Evolutionary conservation across 345 rosid species (phyloP).

Genomic region (Heritiera littoralis): DNA sequence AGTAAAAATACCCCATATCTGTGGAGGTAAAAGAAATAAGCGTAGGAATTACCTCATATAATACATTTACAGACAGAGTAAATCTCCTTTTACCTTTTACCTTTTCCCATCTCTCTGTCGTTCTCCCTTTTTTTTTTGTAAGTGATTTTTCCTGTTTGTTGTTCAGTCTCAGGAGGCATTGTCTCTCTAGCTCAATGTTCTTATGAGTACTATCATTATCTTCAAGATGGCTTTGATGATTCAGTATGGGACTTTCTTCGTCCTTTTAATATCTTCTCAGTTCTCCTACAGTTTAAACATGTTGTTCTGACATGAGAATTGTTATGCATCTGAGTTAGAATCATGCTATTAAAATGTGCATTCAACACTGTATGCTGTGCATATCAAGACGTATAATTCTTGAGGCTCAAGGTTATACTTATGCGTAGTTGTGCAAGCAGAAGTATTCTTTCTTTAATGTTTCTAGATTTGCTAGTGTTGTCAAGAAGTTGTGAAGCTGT

Average conservation of each 20-base stretch:
- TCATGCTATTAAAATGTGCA: neutral
- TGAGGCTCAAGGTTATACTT: neutral
- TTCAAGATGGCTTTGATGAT: conserved; percentile 93
- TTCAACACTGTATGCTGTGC: neutral
- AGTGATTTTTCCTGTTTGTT: neutral
- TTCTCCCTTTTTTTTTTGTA: neutral
- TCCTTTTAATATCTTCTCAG: neutral
- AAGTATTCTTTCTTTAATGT: neutral
- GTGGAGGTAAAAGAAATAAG: conserved; percentile 57
- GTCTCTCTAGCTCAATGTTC: conserved; percentile 82
- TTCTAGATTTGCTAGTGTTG: neutral
- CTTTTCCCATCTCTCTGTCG: neutral
- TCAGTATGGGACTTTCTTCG: conserved; percentile 52
- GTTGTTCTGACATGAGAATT: neutral
- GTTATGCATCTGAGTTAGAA: neutral
- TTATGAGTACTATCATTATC: conserved; percentile 90
- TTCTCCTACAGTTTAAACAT: neutral
- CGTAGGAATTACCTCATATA: neutral
- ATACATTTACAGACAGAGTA: too few relatives aligned
- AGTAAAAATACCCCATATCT: conserved; percentile 47
- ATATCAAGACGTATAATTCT: neutral
- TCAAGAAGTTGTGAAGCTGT: neutral
- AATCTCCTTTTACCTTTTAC: neutral
- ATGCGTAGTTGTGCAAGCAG: neutral
- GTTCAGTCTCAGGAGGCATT: conserved; percentile 73